These are phyloP conservation scores for Colletotrichum incanum DNA, from an alignment of 2,329 filamentous ascomycete species.

Conservation along the genomic window DNA sequence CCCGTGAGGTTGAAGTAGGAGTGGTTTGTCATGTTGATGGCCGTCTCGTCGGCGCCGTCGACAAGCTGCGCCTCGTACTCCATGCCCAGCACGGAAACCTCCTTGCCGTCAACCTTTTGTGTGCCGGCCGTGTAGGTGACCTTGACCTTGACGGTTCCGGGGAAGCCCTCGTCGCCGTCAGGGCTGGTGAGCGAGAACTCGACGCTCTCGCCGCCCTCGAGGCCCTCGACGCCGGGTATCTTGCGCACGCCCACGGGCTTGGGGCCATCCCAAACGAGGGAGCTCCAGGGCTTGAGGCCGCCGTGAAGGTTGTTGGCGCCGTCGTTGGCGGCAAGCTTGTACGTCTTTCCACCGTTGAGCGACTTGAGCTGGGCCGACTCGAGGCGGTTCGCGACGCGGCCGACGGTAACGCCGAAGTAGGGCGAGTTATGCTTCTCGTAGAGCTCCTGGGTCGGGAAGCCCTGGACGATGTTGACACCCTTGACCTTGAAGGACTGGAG, in stretches of 20 bases:
- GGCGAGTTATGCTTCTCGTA: slow-evolving; percentile 84
- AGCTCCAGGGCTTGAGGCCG: slow-evolving; percentile 84
- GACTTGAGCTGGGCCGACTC: slow-evolving; percentile 78
- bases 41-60: slow-evolving; percentile 85
- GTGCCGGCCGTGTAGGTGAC: slow-evolving; percentile 85
- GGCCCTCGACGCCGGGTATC: slow-evolving; percentile 66
- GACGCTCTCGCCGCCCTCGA: slow-evolving; percentile 76
- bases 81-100: slow-evolving; percentile 82
- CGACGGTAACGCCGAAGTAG: slow-evolving; percentile 95
- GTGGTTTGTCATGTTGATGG: slow-evolving; percentile 95
- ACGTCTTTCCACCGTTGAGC: slow-evolving; percentile 78
- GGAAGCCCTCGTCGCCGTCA: slow-evolving; percentile 92
- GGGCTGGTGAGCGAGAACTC: slow-evolving; percentile 77
- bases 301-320: slow-evolving; percentile 84
- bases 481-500: slow-evolving; percentile 86
- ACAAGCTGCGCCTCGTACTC: slow-evolving; percentile 92
- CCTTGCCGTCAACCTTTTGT: slow-evolving; percentile 73
- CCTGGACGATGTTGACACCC: slow-evolving; percentile 88
- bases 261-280: slow-evolving; percentile 83
- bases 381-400: slow-evolving; percentile 87
- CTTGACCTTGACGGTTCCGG: slow-evolving; percentile 84
- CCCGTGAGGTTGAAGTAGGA: slow-evolving; percentile 81
- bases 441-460: slow-evolving; percentile 82
- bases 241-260: slow-evolving; percentile 67
- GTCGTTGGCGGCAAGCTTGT: slow-evolving; percentile 82